Percentiles rank a stretch among this genome's conserved stretches.
Evolutionary conservation across 768 basidiomycete genomes (phyloP).

Genomic region (Trametes villosa): DNA sequence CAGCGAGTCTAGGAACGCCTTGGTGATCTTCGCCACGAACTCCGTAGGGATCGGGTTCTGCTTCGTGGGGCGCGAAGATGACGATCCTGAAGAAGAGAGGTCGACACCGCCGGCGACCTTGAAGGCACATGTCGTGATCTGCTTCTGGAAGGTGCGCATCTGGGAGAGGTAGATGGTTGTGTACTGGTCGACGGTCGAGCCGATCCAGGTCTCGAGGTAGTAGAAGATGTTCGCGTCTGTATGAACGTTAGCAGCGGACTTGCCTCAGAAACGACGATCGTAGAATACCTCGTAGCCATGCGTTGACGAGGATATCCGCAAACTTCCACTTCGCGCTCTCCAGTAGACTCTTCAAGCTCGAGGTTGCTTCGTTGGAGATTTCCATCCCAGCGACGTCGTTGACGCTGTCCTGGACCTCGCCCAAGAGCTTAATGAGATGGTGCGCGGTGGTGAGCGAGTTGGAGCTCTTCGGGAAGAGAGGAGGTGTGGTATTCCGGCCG

Average conservation of each 20-base stretch:
- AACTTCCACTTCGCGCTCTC: constrained; percentile 90
- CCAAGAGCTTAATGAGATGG: constrained; percentile 78
- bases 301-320: constrained; percentile 73
- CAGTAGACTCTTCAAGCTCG: constrained; percentile 70
- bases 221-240: constrained; percentile 84
- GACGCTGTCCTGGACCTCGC: constrained; percentile 85
- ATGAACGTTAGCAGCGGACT: neutral
- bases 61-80: constrained; percentile 54
- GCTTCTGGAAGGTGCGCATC: constrained; percentile 81
- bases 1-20: constrained; percentile 82
- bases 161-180: constrained; percentile 77
- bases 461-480: constrained; percentile 72
- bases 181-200: constrained; percentile 61
- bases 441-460: constrained; percentile 84
- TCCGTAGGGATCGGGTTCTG: constrained; percentile 65
- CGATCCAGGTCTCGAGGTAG: constrained; percentile 84
- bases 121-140: constrained; percentile 74
- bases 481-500: constrained; percentile 43
- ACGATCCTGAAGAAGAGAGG: constrained; percentile 44
- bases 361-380: constrained; percentile 73
- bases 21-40: constrained; percentile 75
- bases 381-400: constrained; percentile 82
- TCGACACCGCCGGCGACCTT: constrained; percentile 83
- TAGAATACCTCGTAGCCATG: constrained; percentile 81
- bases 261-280: neutral